These are phyloP conservation scores for Globisporangium mamillatum DNA, from an alignment of 352 stramenopile species.

Conservation along the genomic window DNA sequence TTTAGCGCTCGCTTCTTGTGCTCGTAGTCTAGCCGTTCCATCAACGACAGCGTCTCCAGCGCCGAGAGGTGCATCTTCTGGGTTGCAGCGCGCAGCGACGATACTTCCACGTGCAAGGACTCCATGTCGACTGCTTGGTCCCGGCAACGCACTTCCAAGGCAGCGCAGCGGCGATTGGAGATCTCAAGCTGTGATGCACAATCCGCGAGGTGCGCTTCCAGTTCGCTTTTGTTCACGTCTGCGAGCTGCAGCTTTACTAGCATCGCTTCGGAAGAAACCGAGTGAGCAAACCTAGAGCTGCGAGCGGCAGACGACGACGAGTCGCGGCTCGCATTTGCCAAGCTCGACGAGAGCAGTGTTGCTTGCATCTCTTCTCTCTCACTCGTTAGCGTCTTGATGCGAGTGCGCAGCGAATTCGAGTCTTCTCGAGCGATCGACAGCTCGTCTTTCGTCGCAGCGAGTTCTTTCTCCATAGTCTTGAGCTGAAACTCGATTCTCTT, in stretches of 20 bases:
- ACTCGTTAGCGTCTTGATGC: conserved; percentile 31
- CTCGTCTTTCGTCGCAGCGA: conserved; percentile 26
- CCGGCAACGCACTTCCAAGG: conserved; percentile 44
- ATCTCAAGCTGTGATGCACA: conserved; percentile 47
- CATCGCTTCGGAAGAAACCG: conserved; percentile 34
- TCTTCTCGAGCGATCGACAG: conserved; percentile 20
- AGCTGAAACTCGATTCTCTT: conserved; percentile 31
- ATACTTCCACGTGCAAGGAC: conserved; percentile 47
- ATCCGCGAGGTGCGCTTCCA: conserved; percentile 49
- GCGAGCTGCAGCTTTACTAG: conserved; percentile 64
- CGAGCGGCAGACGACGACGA: conserved; percentile 9
- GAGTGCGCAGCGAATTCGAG: conserved; percentile 27
- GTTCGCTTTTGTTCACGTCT: conserved; percentile 46
- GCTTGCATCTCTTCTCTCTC: conserved; percentile 40
- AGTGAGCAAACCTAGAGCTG: conserved; percentile 8
- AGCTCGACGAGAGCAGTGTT: conserved; percentile 28
- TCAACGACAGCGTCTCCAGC: conserved; percentile 44
- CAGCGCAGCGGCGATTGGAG: conserved; percentile 32
- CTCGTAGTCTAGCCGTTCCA: conserved; percentile 66
- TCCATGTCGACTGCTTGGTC: conserved; percentile 54
- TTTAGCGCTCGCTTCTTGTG: conserved; percentile 67
- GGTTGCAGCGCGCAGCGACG: conserved; percentile 38
- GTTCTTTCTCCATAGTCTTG: conserved; percentile 31
- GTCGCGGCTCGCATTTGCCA: conserved; percentile 21
- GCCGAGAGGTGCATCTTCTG: conserved; percentile 54